A percentile compares a stretch with the other conserved stretches of the same genome.
Conservation (phyloP, 116 monocot species). For the Cymodocea nodosa region DNA sequence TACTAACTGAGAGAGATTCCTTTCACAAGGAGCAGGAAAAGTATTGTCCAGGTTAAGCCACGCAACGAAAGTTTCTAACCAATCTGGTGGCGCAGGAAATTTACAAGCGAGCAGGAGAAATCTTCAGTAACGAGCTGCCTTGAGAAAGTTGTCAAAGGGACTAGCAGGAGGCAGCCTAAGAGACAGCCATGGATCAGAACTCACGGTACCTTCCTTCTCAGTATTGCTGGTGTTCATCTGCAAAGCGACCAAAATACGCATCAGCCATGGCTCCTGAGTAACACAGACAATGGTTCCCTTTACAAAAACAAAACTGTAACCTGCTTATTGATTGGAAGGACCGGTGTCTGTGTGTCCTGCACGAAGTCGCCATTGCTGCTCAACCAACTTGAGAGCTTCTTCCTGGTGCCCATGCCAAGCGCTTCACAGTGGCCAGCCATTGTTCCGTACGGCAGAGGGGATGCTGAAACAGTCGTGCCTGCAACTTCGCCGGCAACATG, state of each 20-base stretch:
- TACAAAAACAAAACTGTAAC: not conserved
- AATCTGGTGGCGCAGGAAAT: too few relatives aligned
- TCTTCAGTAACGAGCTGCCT: constrained; percentile 60
- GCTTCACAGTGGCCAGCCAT: constrained; percentile 92
- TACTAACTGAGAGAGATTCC: too few relatives aligned
- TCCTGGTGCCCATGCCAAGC: constrained; percentile 72
- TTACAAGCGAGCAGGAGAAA: too few relatives aligned
- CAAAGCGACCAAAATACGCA: not conserved
- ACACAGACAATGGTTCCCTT: too few relatives aligned
- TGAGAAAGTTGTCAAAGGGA: constrained; percentile 95
- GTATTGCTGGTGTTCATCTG: not conserved
- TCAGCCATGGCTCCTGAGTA: too few relatives aligned
- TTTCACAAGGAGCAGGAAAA: too few relatives aligned
- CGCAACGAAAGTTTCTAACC: too few relatives aligned
- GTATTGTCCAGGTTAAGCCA: too few relatives aligned
- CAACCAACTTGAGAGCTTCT: constrained; percentile 89
- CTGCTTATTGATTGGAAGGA: constrained; percentile 8
- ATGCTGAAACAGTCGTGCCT: constrained; percentile 71
- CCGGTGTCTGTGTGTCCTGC: constrained; percentile 10
- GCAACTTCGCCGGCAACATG: constrained; percentile 94
- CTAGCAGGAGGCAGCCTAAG: constrained; percentile 85
- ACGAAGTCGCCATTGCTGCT: constrained; percentile 37
- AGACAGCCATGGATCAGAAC: constrained; percentile 28
- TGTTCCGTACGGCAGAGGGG: constrained; percentile 86
- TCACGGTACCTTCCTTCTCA: constrained; percentile 8